Base-by-base conservation (phyloP, 2,329 filamentous ascomycete genomes). In the Curvularia verruculosa region DNA sequence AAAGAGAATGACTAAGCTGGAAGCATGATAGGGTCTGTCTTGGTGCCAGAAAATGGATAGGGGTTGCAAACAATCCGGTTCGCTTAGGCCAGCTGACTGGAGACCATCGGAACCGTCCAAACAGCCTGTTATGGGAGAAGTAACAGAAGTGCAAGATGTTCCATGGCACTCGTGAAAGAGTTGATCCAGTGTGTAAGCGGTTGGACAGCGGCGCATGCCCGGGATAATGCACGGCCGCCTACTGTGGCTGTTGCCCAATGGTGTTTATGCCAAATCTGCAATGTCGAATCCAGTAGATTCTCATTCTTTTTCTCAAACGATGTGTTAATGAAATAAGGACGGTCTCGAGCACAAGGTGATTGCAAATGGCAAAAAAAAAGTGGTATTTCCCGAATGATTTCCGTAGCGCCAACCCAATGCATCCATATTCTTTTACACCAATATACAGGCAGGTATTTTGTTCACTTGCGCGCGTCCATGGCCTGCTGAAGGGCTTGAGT, bases 401-500 rank as follows among this genome's bases (percentile, higher is more conserved):
- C 67, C 57, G 56, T 55, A 59, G 67, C 69, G 69, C 69, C 69
- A 61, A 49, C 61, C 68, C 68, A 68, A 72, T 70, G 68, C 69
- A 60, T 63, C 57, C 54, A 62, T 60, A 46, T 65, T n/a, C 52
- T 64, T 58, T 52, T 68, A 70, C 68, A 72, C 52, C 59, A 63
- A 61, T 67, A 49, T 67, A 68, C 65, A 69, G 43, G 49, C 13
- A 21, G 44, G 34, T 23, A n/a, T 21, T 26, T 36, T 23, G 51
- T 49, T 39, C 66, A 68, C 58, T 74, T 74, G 45, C 63, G 63
- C 23, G 67, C 71, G 24, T 67, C 68, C 15, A 73, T 57, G 19
- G 71, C 71, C 55, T 73, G 68, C 56, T 70, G 66, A 23, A 75
- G 67, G 49, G 65, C 67, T 45, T 70, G 63, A 28, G 69, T 68